phyloP scores from a whole-genome alignment of 1,139 yeast species.

The Suhomyces terraborum region DNA sequence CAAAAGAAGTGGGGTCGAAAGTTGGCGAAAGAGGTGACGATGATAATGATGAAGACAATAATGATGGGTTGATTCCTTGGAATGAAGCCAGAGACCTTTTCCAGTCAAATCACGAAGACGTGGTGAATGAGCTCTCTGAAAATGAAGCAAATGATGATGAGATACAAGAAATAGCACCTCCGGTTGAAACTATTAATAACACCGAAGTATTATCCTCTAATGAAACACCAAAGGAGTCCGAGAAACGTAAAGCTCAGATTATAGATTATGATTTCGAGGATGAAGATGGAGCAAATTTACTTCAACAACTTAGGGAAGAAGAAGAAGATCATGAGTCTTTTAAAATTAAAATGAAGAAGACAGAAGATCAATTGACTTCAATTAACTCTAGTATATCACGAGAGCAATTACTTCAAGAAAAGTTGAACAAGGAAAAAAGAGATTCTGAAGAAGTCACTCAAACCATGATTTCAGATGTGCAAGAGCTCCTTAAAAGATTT shows the following conservation, averaged over 20 bases:
- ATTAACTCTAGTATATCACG: slow-evolving; percentile 45
- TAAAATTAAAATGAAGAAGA: slow-evolving; percentile 45
- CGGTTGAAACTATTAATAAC: neutral
- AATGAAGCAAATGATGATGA: slow-evolving; percentile 12
- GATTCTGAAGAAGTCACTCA: slow-evolving; percentile 92
- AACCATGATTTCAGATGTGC: slow-evolving; percentile 86
- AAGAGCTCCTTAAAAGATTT: slow-evolving; percentile 78
- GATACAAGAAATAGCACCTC: slow-evolving; percentile 18
- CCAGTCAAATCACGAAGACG: slow-evolving; percentile 17
- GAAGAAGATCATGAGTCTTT: slow-evolving; percentile 71
- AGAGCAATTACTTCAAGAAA: slow-evolving; percentile 57
- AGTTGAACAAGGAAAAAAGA: slow-evolving; percentile 67
- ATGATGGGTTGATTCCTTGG: slow-evolving; percentile 53
- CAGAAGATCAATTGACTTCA: slow-evolving; percentile 23
- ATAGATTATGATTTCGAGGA: slow-evolving; percentile 71
- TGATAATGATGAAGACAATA: slow-evolving; percentile 52
- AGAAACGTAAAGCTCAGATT: slow-evolving; percentile 24
- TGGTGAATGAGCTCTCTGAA: slow-evolving; percentile 16
- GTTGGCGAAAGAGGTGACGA: slow-evolving; percentile 41
- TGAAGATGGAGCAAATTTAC: slow-evolving; percentile 70
- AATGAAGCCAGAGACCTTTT: slow-evolving; percentile 42
- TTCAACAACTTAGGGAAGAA: slow-evolving; percentile 65
- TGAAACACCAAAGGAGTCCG: slow-evolving; percentile 2
- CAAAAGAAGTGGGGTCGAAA: slow-evolving; percentile 18
- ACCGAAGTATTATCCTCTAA: neutral